Evolutionary conservation across 139 green algal species (phyloP).

Genomic region (Picochlorum costavermella): DNA sequence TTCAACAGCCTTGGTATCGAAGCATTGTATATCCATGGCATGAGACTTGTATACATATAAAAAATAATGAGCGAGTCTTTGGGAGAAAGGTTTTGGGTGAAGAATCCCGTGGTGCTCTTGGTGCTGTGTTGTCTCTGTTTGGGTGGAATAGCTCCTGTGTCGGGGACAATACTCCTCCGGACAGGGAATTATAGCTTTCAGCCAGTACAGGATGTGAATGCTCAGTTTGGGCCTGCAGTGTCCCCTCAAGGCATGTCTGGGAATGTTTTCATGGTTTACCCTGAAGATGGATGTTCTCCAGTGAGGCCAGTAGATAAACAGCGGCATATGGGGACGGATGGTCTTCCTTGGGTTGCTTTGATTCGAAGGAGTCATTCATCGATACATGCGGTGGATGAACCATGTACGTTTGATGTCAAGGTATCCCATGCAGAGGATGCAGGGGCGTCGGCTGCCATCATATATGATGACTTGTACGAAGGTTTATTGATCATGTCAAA

Average conservation of each 20-base stretch:
- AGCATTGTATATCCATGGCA: too few relatives aligned
- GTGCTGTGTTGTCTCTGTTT: too few relatives aligned
- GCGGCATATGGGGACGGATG: not conserved
- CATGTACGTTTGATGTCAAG: conserved; percentile 78
- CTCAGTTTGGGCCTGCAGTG: conserved; percentile 60
- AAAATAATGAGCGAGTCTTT: too few relatives aligned
- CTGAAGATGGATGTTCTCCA: conserved; percentile 48
- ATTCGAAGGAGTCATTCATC: conserved; percentile 46
- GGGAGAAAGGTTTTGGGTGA: too few relatives aligned
- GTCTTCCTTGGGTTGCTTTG: conserved; percentile 55
- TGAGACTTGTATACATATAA: too few relatives aligned
- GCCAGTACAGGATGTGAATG: conserved; percentile 37
- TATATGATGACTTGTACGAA: conserved; percentile 65
- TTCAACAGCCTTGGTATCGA: too few relatives aligned
- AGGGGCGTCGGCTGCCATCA: conserved; percentile 60
- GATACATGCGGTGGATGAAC: conserved; percentile 20
- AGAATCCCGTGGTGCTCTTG: too few relatives aligned
- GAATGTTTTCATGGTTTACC: conserved; percentile 43
- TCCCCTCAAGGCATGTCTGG: conserved; percentile 45
- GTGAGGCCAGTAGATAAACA: conserved; percentile 17
- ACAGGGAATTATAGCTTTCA: conserved; percentile 14
- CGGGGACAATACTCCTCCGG: conserved; percentile 4
- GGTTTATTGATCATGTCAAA: conserved; percentile 75
- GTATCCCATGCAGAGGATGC: conserved; percentile 57
- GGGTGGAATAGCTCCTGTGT: not conserved